Evolutionary conservation across 2,329 filamentous ascomycete species (phyloP), one percentile per base, ranked within the genome.

Genomic region (Dryadomyces sulphureus): DNA sequence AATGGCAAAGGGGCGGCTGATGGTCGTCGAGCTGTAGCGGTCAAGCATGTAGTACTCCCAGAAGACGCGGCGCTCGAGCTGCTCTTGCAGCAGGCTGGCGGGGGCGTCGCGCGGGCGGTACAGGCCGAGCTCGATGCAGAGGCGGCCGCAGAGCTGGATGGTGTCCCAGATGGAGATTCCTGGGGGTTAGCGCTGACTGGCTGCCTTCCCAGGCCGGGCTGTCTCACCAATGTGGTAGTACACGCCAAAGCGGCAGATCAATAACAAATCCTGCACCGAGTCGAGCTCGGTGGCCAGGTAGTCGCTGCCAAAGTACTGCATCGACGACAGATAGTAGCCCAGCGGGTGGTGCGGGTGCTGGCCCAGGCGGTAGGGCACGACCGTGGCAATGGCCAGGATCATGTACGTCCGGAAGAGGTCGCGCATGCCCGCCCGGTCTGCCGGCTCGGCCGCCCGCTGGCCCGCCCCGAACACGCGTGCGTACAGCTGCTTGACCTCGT

Each of bases 31-130:
- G 48, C 61, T 67, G 38, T 68, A 67, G 17, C 65, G 55, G 47
- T 67, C 65, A 14, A 67, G 60, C n/a, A 66, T 57, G 44, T 68
- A 68, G 50, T 62, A 65, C 35, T 65, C 57, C 66, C 66, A 68
- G 49, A 68, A 69, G 1, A 68, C 59, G 1, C 65, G 54, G 3
- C 42, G 42, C 17, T 44, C 42, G 12, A 44, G 14, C 34, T 44
- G 42, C 22, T 44, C 42, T 34, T 44, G 42, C 32, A 44, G 34
- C 42, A 38, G 7, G 16, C 14, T 25, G 1, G 42, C 30, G 12
- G 42, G 34, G 2, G 16, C 16, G 17, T 27, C 42, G 7, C 42
- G 32, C 11, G 42, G 42, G 9, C 42, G 42, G 42, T 44, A 34
- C 20, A 44, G 42, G 21, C 42, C 42, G 5, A 44, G 42, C 34